Conservation (phyloP, 2,329 filamentous ascomycete genomes). For the Rhexocercosporidium sp. region DNA sequence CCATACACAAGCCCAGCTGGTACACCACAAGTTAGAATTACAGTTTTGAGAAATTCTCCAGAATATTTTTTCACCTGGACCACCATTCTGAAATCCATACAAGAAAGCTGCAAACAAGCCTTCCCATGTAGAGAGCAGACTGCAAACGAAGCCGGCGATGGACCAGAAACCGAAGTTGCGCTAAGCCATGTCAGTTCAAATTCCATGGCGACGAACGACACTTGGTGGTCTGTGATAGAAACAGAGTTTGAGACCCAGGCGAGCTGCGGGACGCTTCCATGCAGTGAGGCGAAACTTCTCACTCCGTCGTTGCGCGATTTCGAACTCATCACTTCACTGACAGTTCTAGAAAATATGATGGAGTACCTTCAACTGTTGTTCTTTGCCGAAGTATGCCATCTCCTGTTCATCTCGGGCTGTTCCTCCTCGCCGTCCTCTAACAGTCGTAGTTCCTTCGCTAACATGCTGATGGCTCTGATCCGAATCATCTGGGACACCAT, state of each 20-base stretch:
- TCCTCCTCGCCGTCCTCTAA: conserved; percentile 33
- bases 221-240: not conserved
- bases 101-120: conserved; percentile 30
- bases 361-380: conserved; percentile 33
- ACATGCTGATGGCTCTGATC: conserved; percentile 2
- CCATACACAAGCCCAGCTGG: conserved; percentile 31
- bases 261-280: not conserved
- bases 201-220: not conserved
- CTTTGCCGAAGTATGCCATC: conserved; percentile 38
- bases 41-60: not conserved
- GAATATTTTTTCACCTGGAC: conserved; percentile 17
- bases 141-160: conserved; percentile 30
- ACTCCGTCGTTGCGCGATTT: not conserved
- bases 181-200: conserved; percentile 11
- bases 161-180: conserved; percentile 32
- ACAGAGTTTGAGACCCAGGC: not conserved
- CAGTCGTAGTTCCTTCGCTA: not conserved
- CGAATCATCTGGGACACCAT: conserved; percentile 9
- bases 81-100: conserved; percentile 31
- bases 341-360: not conserved
- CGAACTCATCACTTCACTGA: not conserved
- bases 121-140: conserved; percentile 32
- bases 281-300: not conserved
- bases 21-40: conserved; percentile 16
- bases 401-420: conserved; percentile 33